Base-by-base conservation (phyloP, 2,329 filamentous ascomycete species). In the Curvularia eragrostidis region DNA sequence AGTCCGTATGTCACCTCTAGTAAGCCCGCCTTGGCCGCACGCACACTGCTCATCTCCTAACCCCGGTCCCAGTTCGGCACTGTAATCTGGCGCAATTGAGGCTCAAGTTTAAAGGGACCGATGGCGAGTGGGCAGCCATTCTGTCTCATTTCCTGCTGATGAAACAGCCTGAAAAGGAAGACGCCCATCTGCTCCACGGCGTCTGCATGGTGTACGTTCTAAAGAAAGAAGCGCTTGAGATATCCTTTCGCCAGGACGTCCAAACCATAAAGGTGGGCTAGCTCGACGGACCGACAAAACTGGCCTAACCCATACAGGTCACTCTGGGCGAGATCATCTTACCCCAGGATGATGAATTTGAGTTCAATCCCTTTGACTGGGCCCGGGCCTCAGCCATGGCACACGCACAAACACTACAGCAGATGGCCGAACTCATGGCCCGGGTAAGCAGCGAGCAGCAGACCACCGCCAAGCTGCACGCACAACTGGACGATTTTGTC, bases 301-400 rank as follows among this genome's bases (percentile, higher is more conserved):
- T 13, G n/a, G 13, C 19, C 54, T 43, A 41, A 54, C 32, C n/a
- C 34, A 10, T 23, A 6, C 36, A 75, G 72, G 65, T 75, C 21
- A 87, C 85, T 82, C 82, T 92, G n/a, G 91, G 90, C 32, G 78
- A 83, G 21, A 82, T 93, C 58, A 78, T 81, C 4, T 78, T 93
- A 3, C 75, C 79, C 36, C 79, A 83, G 63, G 81, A 85, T 56
- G 80, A 82, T 34, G 82, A 85, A 42, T 84, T 87, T 58, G 84
- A 84, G 60, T 83, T 91, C 60, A 83, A 87, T 53, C 78, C 88
- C 3, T 89, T 90, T 60, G 86, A 90, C 54, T 93, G 90, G 90
- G 90, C 88, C 58, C 84, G 83, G 41, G 78, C 80, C 19, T 85
- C 87, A 5, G 81, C 85, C 9, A 77, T 83, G 54, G 78, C 81